Percentiles rank a stretch among this genome's conserved stretches.
Evolutionary conservation across 2,329 filamentous ascomycete species (phyloP).

Genomic region (Phyllachora maydis): DNA sequence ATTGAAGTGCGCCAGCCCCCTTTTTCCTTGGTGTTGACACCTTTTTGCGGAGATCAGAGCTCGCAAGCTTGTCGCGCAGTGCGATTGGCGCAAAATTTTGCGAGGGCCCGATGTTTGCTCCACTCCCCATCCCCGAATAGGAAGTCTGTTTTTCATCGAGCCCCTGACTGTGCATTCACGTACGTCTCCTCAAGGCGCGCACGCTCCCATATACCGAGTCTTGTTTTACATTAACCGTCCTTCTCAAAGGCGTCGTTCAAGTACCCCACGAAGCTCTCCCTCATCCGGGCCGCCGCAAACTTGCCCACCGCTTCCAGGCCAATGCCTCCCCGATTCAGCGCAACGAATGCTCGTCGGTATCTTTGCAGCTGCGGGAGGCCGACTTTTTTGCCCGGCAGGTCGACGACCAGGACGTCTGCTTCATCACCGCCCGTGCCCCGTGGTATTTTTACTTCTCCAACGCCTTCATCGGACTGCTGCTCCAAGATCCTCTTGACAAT

Average conservation of each 20-base stretch:
- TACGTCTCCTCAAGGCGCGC: no score
- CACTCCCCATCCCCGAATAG: no score
- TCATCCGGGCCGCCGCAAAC: conserved; percentile 30
- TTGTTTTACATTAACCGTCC: conserved; percentile 30
- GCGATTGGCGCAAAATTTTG: no score
- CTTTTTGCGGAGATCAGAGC: no score
- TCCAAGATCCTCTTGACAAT: conserved; percentile 51
- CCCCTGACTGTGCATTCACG: no score
- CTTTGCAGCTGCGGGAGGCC: conserved; percentile 60
- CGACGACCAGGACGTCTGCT: conserved; percentile 34
- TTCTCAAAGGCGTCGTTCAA: conserved; percentile 44
- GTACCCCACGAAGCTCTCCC: conserved; percentile 44
- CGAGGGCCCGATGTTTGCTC: no score
- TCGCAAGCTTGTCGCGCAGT: no score
- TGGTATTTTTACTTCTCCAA: conserved; percentile 32
- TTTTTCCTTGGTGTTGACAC: no score
- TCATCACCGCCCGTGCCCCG: conserved; percentile 8
- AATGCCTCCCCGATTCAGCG: conserved; percentile 51
- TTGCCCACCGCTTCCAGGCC: conserved; percentile 32
- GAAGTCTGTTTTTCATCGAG: no score
- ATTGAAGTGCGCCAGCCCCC: no score
- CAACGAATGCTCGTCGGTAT: conserved; percentile 57
- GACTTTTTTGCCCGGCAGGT: conserved; percentile 44
- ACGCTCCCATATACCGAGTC: no score
- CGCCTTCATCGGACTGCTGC: conserved; percentile 46